Percentiles rank a stretch among this genome's conserved stretches.
Evolutionary conservation across 75 land plant genomes (phyloP).

Genomic region (Azolla pinnata): DNA sequence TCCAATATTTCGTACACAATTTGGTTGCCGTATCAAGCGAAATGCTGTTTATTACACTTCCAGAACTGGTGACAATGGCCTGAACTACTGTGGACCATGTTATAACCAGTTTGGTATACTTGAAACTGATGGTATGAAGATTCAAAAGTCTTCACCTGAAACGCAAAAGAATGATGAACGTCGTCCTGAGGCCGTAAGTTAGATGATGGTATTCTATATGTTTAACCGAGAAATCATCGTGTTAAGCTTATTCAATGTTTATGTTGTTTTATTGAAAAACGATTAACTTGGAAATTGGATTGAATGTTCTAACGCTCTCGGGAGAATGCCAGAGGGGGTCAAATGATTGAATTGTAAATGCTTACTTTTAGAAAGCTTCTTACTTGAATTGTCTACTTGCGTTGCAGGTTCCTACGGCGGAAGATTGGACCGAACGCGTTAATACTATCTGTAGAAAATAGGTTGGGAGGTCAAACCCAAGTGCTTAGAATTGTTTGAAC

Average conservation of each 20-base stretch:
- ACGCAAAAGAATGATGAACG: slow-evolving; percentile 94
- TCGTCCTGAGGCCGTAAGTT: slow-evolving; percentile 47
- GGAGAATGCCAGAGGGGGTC: too few relatives aligned
- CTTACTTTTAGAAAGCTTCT: too few relatives aligned
- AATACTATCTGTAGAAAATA: slow-evolving; percentile 27
- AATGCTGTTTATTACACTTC: slow-evolving; percentile 80
- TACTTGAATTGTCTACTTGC: too few relatives aligned
- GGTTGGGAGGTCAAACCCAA: slow-evolving; percentile 37
- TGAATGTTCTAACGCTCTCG: too few relatives aligned
- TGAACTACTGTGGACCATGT: slow-evolving; percentile 83
- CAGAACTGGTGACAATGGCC: slow-evolving; percentile 62
- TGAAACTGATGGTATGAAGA: slow-evolving; percentile 49
- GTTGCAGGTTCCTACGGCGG: slow-evolving; percentile 37
- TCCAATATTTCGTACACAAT: slow-evolving; percentile 81
- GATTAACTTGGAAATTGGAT: too few relatives aligned
- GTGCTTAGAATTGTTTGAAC: slow-evolving; percentile 35
- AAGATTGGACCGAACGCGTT: slow-evolving; percentile 20
- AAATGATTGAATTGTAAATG: too few relatives aligned
- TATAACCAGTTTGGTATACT: slow-evolving; percentile 72
- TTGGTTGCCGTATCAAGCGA: slow-evolving; percentile 91
- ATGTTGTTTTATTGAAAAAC: too few relatives aligned
- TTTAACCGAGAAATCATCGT: too few relatives aligned
- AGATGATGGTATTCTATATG: too few relatives aligned
- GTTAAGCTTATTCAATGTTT: too few relatives aligned
- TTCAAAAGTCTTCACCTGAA: slow-evolving; percentile 59